Percentiles rank a stretch among this genome's conserved stretches.
These are phyloP conservation scores for Gloeopeniophorella convolvens DNA, from an alignment of 768 basidiomycete species.

Conservation along the genomic window DNA sequence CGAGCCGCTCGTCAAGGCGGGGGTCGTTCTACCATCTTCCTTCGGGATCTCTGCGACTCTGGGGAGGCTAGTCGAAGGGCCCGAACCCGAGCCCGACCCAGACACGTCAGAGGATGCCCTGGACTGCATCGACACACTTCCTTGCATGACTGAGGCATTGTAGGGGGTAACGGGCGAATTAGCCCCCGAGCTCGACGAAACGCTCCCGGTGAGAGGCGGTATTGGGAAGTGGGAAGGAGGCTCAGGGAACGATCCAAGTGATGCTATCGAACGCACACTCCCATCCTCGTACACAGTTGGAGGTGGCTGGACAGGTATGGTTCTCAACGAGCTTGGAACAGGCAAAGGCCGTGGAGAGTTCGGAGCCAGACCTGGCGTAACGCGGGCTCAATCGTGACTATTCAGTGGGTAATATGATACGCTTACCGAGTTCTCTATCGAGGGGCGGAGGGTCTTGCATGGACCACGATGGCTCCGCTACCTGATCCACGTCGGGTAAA, in stretches of 20 bases:
- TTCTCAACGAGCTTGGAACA: background rate
- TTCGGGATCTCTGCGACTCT: conserved; percentile 12
- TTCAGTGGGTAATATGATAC: too few relatives aligned
- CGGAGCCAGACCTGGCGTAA: conserved; percentile 3
- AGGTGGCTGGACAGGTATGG: conserved; percentile 1
- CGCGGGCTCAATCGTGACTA: too few relatives aligned
- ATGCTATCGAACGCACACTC: conserved; percentile 40
- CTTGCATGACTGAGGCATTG: background rate
- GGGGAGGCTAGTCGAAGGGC: background rate
- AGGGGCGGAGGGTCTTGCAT: background rate
- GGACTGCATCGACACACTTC: background rate
- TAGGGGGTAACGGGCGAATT: background rate
- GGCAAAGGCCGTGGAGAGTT: background rate
- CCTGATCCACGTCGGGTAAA: conserved; percentile 30
- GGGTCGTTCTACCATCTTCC: background rate
- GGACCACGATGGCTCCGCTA: background rate
- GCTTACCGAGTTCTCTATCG: conserved; percentile 1
- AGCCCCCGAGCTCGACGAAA: conserved; percentile 9
- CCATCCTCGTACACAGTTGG: conserved; percentile 19
- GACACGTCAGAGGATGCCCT: conserved; percentile 13
- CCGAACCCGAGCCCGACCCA: conserved; percentile 7
- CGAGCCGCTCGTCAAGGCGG: background rate
- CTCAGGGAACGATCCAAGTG: conserved; percentile 65
- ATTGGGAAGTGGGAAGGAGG: conserved; percentile 70
- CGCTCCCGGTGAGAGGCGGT: conserved; percentile 34